A percentile compares a stretch with the other conserved stretches of the same genome.
Evolutionary conservation across 768 basidiomycete genomes (phyloP).

Genomic region (Chalciporus pseudorubinellus): DNA sequence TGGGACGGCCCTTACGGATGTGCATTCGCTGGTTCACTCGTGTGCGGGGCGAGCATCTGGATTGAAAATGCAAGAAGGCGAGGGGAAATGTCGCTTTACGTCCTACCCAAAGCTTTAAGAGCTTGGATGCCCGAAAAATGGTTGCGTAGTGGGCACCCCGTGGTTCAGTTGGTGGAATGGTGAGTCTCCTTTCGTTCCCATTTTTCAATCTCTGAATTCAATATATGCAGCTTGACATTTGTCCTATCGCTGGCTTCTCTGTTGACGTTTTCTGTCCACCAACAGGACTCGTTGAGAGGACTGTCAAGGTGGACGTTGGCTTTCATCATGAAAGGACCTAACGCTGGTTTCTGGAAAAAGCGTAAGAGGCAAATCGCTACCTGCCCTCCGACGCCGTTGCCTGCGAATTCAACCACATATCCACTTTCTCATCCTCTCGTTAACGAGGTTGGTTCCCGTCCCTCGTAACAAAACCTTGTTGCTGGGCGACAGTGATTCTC

Average conservation of each 20-base stretch:
- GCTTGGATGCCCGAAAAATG: constrained; percentile 58
- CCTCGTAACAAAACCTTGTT: not conserved
- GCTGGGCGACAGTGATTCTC: not conserved
- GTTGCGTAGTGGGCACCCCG: constrained; percentile 42
- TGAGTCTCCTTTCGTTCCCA: constrained; percentile 27
- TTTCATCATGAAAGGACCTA: constrained; percentile 63
- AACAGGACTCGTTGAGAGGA: constrained; percentile 65
- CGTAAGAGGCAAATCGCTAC: constrained; percentile 16
- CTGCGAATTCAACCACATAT: constrained; percentile 1
- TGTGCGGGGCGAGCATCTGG: constrained; percentile 76
- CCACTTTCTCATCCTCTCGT: not conserved
- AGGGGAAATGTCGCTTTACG: constrained; percentile 80
- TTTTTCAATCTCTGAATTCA: constrained; percentile 8
- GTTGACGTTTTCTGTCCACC: constrained; percentile 59
- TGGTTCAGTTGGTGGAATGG: constrained; percentile 53
- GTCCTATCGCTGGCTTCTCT: constrained; percentile 63
- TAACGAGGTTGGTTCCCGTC: constrained; percentile 1
- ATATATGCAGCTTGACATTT: constrained; percentile 50
- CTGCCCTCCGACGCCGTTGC: constrained; percentile 8
- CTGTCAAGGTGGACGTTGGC: constrained; percentile 69
- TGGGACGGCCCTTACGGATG: constrained; percentile 79
- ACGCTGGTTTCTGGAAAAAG: constrained; percentile 51
- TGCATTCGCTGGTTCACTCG: constrained; percentile 60
- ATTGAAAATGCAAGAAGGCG: constrained; percentile 69
- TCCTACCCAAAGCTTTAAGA: constrained; percentile 67